Percentiles rank a stretch among this genome's conserved stretches.
Evolutionary conservation across 2,329 filamentous ascomycete species (phyloP).

Genomic region (Talaromyces sp.): DNA sequence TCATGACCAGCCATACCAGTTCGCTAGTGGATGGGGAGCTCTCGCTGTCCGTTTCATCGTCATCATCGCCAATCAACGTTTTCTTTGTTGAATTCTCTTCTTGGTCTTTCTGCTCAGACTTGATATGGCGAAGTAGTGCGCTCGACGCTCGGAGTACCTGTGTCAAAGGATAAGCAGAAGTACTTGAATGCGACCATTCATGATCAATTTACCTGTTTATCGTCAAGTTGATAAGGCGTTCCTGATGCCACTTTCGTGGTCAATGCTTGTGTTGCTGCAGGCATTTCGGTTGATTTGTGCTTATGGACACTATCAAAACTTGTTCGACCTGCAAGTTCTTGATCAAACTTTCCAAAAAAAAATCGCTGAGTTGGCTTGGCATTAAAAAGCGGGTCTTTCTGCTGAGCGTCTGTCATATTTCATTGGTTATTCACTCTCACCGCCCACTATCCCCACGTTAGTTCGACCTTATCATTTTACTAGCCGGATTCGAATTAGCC

Average conservation of each 20-base stretch:
- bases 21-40: constrained; percentile 46
- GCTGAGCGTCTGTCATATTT: not conserved
- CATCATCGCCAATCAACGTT: constrained; percentile 51
- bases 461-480: too few species aligned
- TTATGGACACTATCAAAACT: too few species aligned
- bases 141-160: constrained; percentile 59
- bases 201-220: constrained; percentile 39
- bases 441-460: too few species aligned
- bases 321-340: too few species aligned
- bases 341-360: constrained; percentile 29
- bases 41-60: constrained; percentile 46
- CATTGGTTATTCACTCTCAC: not conserved
- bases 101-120: constrained; percentile 48
- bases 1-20: constrained; percentile 59
- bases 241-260: constrained; percentile 42
- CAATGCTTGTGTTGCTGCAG: constrained; percentile 37
- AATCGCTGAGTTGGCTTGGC: constrained; percentile 21
- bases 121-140: constrained; percentile 58
- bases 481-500: too few species aligned
- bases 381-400: not conserved
- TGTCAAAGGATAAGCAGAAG: constrained; percentile 27
- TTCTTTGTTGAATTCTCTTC: constrained; percentile 51
- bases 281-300: constrained; percentile 33
- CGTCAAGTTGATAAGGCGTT: constrained; percentile 49
- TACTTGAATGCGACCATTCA: too few species aligned